Base-by-base conservation (phyloP, 2,329 filamentous ascomycete species). In the Phyllosticta citrichinensis region DNA sequence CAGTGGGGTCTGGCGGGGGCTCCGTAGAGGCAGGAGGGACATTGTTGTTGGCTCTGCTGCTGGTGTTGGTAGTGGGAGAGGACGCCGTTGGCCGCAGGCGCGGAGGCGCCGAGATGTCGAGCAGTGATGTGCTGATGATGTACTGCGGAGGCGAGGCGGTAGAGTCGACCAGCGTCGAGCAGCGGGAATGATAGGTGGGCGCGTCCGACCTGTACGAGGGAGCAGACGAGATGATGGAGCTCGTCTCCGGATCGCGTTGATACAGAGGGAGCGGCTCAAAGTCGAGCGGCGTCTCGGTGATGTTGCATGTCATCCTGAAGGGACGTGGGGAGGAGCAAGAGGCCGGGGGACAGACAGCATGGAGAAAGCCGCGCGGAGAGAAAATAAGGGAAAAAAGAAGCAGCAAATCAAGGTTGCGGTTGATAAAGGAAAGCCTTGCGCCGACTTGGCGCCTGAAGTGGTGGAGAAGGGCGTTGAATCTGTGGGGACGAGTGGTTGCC, bases 161-260 rank as follows among this genome's bases (percentile, higher is more conserved):
- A 20, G 52, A 11, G 22, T n/a, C 25, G 22, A 64, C 82, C 52
- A 35, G 20, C 35, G 53, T 56, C 12, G 74, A 76, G 35, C 77
- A 75, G 58, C 77, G 79, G 19, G 83, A 84, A 68, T 82, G 60
- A 68, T 87, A 87, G 0, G 84, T 84, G 4, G 86, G 86, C 2
- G 79, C 82, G 58, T 87, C 84, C 59, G 85, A 88, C 17, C 47
- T 53, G 70, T 88, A 88, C 10, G 86, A 88, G 51, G 86, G 86
- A n/a, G 85, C 85, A 8, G 81, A 81, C 19, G 85, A 88, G 66
- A 78, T 83, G 63, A 88, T 81, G 10, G 86, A 88, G 6, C 82
- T 80, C 22, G 85, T 87, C 67, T 88, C 86, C 62, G 86, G 83
- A 69, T 88, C 85, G 35, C 35, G 47, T 12, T 63, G 66, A 60